phyloP scores from a whole-genome alignment of 1,139 yeast genomes.

The Geotrichum restrictum region DNA sequence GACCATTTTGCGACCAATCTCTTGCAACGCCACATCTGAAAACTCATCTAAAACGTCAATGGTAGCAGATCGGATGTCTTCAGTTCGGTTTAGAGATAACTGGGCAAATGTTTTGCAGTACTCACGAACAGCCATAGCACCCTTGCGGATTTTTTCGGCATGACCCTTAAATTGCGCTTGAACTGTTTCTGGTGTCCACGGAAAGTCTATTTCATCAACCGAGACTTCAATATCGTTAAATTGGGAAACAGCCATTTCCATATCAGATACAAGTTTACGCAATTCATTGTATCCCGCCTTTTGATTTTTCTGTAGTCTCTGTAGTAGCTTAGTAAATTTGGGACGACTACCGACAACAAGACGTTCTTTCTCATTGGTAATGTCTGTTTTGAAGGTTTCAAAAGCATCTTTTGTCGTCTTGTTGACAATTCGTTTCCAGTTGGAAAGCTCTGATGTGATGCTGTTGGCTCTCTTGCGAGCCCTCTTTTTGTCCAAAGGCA shows the following conservation, averaged over 20 bases:
- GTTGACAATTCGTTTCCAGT: slow-evolving; percentile 34
- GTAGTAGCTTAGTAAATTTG: slow-evolving; percentile 30
- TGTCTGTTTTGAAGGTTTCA: slow-evolving; percentile 35
- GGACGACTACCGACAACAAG: slow-evolving; percentile 28
- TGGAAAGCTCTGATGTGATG: slow-evolving; percentile 16
- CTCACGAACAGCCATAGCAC: slow-evolving; percentile 35
- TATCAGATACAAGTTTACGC: slow-evolving; percentile 21
- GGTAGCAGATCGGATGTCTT: slow-evolving; percentile 35
- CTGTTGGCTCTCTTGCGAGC: slow-evolving; percentile 17
- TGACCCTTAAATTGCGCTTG: slow-evolving; percentile 32
- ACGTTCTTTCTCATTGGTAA: slow-evolving; percentile 32
- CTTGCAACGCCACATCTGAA: slow-evolving; percentile 39
- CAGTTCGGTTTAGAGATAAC: slow-evolving; percentile 35
- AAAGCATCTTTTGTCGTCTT: slow-evolving; percentile 34
- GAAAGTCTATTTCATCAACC: slow-evolving; percentile 22
- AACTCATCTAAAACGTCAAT: slow-evolving; percentile 43
- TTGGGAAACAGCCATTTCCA: slow-evolving; percentile 24
- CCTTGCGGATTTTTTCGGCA: slow-evolving; percentile 32
- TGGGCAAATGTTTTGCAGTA: slow-evolving; percentile 36
- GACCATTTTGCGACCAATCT: slow-evolving; percentile 38
- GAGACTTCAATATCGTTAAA: slow-evolving; percentile 24
- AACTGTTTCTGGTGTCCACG: slow-evolving; percentile 26
- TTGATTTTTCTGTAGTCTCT: slow-evolving; percentile 27
- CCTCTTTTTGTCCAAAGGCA: slow-evolving; percentile 14
- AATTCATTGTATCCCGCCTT: slow-evolving; percentile 18